phyloP scores from a whole-genome alignment of 202 grass and related monocot genomes.

The Saccharum hybrid region DNA sequence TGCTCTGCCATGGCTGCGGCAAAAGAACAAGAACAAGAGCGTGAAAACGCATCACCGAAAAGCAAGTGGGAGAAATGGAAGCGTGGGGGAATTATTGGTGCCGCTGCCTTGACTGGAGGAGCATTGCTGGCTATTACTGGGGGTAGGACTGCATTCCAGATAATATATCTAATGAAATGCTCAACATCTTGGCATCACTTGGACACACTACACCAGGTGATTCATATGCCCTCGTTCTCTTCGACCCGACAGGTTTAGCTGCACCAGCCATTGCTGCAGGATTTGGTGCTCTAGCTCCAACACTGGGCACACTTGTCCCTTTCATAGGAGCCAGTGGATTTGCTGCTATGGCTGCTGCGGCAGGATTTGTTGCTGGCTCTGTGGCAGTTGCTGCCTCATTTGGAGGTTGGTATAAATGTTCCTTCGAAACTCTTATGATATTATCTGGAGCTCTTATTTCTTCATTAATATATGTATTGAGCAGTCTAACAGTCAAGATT shows the following conservation, averaged over 20 bases:
- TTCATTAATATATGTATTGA: not conserved
- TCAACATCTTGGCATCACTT: conserved; percentile 14
- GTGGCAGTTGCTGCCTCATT: conserved; percentile 96
- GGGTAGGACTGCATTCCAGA: conserved; percentile 44
- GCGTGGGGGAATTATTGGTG: conserved; percentile 90
- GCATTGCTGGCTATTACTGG: conserved; percentile 88
- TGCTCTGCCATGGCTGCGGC: conserved; percentile 96
- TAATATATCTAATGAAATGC: conserved; percentile 1
- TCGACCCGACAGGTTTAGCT: conserved; percentile 72
- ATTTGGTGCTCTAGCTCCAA: conserved; percentile 86
- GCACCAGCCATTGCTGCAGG: conserved; percentile 98
- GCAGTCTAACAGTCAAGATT: not conserved
- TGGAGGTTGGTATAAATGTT: conserved; percentile 66
- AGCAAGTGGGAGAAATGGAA: conserved; percentile 92
- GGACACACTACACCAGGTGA: not conserved
- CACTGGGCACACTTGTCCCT: conserved; percentile 78
- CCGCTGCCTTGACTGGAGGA: conserved; percentile 88
- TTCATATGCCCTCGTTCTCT: conserved; percentile 35
- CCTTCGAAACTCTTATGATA: not conserved
- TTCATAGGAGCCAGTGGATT: conserved; percentile 96
- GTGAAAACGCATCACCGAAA: conserved; percentile 56
- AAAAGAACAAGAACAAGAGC: conserved; percentile 74
- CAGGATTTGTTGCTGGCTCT: conserved; percentile 85
- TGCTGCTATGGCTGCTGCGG: conserved; percentile 93
- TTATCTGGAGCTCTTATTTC: not conserved